Evolutionary conservation across 2,329 filamentous ascomycete genomes (phyloP).

Genomic region (Aspergillus sp.): DNA sequence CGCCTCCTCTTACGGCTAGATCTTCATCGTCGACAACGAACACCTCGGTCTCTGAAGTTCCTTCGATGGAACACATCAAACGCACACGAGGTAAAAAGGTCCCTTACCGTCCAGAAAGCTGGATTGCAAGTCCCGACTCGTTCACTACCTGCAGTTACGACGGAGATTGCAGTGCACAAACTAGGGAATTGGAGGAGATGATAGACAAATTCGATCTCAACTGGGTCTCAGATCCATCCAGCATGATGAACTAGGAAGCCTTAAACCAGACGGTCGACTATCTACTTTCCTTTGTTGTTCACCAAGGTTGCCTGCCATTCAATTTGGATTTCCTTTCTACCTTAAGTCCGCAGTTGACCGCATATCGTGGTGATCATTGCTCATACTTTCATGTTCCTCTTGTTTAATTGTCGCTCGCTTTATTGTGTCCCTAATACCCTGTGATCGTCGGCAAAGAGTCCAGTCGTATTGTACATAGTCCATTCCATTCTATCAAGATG

Average conservation of each 20-base stretch:
- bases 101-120: slow-evolving; percentile 27
- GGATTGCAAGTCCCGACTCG: slow-evolving; percentile 29
- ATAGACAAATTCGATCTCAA: slow-evolving; percentile 33
- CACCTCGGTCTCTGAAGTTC: slow-evolving; percentile 17
- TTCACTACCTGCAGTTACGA: slow-evolving; percentile 29
- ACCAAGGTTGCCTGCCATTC: neutral
- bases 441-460: neutral
- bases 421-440: neutral
- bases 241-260: neutral
- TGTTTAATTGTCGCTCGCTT: neutral
- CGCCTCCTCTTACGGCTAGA: slow-evolving; percentile 13
- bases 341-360: neutral
- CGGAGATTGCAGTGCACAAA: slow-evolving; percentile 22
- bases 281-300: neutral
- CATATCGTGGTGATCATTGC: neutral
- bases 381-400: neutral
- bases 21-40: slow-evolving; percentile 21
- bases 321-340: neutral
- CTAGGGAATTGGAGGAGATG: slow-evolving; percentile 33
- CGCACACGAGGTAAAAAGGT: slow-evolving; percentile 1
- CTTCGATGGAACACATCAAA: neutral
- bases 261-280: neutral
- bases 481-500: neutral
- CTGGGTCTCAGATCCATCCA: slow-evolving; percentile 27
- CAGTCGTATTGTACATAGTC: neutral